Evolutionary conservation across 345 rosid genomes (phyloP).

Genomic region (Ceriops zippeliana): DNA sequence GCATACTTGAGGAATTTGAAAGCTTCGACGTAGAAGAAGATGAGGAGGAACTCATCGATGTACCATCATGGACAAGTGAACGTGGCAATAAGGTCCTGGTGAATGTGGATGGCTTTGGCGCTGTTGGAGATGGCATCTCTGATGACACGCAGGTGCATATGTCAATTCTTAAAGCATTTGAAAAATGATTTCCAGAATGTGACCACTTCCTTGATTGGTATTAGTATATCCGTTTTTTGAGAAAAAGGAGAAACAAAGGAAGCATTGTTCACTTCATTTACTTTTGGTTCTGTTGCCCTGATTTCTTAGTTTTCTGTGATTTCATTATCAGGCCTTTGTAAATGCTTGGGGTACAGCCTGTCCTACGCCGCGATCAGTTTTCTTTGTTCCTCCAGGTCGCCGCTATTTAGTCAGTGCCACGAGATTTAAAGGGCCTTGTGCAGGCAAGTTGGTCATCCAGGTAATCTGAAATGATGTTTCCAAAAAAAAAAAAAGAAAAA

Average conservation of each 20-base stretch:
- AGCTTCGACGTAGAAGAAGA: slow-evolving; percentile 54
- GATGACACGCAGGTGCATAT: slow-evolving; percentile 84
- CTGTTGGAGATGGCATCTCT: slow-evolving; percentile 81
- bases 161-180: slow-evolving; percentile 3
- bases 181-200: background rate
- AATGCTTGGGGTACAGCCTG: slow-evolving; percentile 81
- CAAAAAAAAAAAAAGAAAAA: background rate
- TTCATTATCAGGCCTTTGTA: slow-evolving; percentile 51
- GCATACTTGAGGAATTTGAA: slow-evolving; percentile 51
- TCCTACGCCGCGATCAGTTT: slow-evolving; percentile 54
- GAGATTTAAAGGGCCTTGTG: slow-evolving; percentile 82
- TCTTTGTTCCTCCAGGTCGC: slow-evolving; percentile 74
- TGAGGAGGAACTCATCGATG: slow-evolving; percentile 35
- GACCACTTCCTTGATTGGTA: background rate
- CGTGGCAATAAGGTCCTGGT: slow-evolving; percentile 65
- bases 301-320: background rate
- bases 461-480: slow-evolving; percentile 30
- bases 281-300: background rate
- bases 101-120: slow-evolving; percentile 90
- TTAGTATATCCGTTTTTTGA: too few species aligned
- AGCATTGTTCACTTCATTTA: background rate
- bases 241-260: too few species aligned
- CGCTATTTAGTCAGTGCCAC: slow-evolving; percentile 76
- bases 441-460: slow-evolving; percentile 66
- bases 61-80: slow-evolving; percentile 51